phyloP scores from a whole-genome alignment of 139 green algal species.

The Coelastrella sp. region DNA sequence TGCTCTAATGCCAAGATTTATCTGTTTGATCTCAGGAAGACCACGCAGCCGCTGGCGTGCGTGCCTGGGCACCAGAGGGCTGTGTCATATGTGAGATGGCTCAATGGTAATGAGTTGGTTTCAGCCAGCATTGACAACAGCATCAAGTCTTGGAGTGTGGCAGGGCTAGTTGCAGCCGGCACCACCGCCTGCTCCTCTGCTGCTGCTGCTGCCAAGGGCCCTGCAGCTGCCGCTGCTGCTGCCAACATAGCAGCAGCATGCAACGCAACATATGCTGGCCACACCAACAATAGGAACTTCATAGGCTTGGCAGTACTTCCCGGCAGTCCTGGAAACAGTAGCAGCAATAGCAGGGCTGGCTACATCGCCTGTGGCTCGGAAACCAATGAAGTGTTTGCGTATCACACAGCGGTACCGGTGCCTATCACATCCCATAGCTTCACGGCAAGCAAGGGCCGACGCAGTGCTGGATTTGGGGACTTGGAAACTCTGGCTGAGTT shows the following conservation, averaged over 20 bases:
- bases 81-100: conserved; percentile 94
- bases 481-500: conserved; percentile 35
- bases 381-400: conserved; percentile 67
- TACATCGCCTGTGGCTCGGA: conserved; percentile 92
- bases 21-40: conserved; percentile 61
- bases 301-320: conserved; percentile 85
- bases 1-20: conserved; percentile 64
- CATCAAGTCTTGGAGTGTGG: conserved; percentile 77
- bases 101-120: conserved; percentile 75
- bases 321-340: background rate
- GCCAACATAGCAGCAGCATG: conserved; percentile 44
- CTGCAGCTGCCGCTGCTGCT: background rate
- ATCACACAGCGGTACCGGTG: conserved; percentile 52
- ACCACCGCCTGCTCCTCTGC: background rate
- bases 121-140: conserved; percentile 93
- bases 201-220: background rate
- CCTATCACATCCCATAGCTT: conserved; percentile 44
- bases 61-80: conserved; percentile 63
- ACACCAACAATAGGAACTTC: conserved; percentile 97
- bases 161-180: background rate
- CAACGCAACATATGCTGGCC: conserved; percentile 72
- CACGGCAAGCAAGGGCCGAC: conserved; percentile 54
- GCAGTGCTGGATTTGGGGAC: background rate
- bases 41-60: background rate
- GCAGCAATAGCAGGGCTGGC: conserved; percentile 20